A percentile compares a stretch with the other conserved stretches of the same genome.
Conservation (phyloP, 73 alveolate species). For the Paramecium sexaurelia region DNA sequence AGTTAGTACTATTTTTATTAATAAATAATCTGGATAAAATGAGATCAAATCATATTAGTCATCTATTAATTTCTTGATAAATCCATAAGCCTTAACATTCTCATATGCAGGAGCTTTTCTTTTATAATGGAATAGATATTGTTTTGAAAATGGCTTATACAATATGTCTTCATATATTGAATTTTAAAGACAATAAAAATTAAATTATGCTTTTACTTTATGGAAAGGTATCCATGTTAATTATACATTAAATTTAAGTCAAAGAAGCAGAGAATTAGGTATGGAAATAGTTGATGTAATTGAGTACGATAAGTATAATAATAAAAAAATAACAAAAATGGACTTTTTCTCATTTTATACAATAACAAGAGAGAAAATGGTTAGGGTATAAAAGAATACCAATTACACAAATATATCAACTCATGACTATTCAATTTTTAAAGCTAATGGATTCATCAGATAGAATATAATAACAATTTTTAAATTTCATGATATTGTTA, state of each 20-base stretch:
- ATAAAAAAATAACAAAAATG: not conserved
- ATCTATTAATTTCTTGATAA: not conserved
- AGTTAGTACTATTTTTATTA: not conserved
- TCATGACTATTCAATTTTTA: not conserved
- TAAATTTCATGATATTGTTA: not conserved
- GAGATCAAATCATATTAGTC: not conserved
- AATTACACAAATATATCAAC: not conserved
- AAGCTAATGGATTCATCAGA: not conserved
- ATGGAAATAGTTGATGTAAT: not conserved
- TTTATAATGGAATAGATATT: constrained; percentile 15
- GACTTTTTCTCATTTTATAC: not conserved
- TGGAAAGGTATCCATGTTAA: not conserved
- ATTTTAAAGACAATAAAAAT: not conserved
- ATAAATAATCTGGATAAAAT: not conserved
- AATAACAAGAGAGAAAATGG: not conserved
- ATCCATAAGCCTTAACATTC: not conserved
- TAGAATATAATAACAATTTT: not conserved
- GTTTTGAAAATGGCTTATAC: not conserved
- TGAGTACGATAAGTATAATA: not conserved
- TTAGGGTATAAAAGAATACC: not conserved
- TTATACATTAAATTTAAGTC: not conserved
- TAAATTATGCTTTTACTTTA: not conserved
- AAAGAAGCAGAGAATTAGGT: not conserved
- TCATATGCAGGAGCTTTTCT: not conserved
- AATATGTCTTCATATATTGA: not conserved